These are phyloP conservation scores for Penicillium vulpinum DNA, from an alignment of 2,329 filamentous ascomycete genomes.

Conservation along the genomic window DNA sequence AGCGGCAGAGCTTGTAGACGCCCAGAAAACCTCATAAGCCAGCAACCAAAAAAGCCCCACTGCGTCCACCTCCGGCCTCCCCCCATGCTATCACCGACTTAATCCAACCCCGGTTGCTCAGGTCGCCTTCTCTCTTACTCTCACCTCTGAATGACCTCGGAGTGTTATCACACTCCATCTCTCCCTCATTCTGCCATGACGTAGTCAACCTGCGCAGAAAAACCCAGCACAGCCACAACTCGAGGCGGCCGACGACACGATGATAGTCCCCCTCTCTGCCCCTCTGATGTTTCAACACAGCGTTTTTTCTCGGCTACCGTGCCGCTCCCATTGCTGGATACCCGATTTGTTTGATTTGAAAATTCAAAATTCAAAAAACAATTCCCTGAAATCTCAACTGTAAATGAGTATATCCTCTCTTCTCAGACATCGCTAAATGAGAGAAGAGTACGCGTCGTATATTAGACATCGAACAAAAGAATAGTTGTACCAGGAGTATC, in stretches of 20 bases:
- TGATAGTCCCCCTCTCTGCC: conserved; percentile 5
- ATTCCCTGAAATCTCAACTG: background rate
- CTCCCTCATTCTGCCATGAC: conserved; percentile 14
- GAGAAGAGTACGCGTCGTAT: background rate
- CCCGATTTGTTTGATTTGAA: conserved; percentile 31
- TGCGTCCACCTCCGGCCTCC: background rate
- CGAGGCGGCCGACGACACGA: conserved; percentile 6
- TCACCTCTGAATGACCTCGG: background rate
- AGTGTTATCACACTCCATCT: background rate
- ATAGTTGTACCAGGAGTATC: background rate
- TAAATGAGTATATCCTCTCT: background rate
- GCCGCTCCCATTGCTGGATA: conserved; percentile 32
- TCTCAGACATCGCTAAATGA: too few relatives aligned
- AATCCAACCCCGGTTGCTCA: background rate
- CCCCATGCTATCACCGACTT: background rate
- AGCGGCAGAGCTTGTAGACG: conserved; percentile 48
- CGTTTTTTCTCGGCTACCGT: conserved; percentile 19
- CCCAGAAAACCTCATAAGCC: conserved; percentile 30
- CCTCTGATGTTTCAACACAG: conserved; percentile 30
- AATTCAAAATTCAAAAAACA: conserved; percentile 2
- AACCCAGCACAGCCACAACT: conserved; percentile 11
- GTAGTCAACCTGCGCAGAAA: conserved; percentile 28
- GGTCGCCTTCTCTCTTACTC: background rate
- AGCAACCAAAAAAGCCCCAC: background rate
- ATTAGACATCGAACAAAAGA: background rate